Evolutionary conservation across 2,329 filamentous ascomycete species (phyloP).

Genomic region (Epicoccum sorghinum): DNA sequence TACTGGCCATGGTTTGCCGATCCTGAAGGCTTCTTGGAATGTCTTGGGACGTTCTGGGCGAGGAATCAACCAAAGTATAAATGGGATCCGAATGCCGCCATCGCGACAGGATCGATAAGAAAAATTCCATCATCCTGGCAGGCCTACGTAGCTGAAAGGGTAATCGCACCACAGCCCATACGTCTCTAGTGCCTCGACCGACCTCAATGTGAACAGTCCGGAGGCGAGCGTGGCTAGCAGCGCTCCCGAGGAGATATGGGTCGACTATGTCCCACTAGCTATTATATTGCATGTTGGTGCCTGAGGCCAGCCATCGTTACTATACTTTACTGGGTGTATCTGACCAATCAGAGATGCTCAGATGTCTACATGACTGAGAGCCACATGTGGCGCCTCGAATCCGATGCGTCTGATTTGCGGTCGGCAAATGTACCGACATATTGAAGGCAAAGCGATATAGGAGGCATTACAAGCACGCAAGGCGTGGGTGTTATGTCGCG

Average conservation of each 20-base stretch:
- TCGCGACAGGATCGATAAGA: neutral
- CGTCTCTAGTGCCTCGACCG: constrained; percentile 1
- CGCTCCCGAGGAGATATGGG: neutral
- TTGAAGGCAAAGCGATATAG: neutral
- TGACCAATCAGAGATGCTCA: neutral
- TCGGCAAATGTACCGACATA: constrained; percentile 2
- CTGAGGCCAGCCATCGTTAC: neutral
- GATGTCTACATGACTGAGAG: neutral
- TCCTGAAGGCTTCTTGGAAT: constrained; percentile 6
- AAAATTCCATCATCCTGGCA: constrained; percentile 5
- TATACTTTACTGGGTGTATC: neutral
- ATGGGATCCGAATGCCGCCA: constrained; percentile 7
- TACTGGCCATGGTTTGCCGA: constrained; percentile 7
- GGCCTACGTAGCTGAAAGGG: neutral
- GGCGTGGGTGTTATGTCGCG: constrained; percentile 18
- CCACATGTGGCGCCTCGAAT: neutral
- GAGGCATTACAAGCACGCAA: constrained; percentile 35
- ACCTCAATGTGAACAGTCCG: neutral
- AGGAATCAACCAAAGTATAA: constrained; percentile 8
- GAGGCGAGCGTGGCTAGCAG: neutral
- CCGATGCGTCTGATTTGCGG: constrained; percentile 1
- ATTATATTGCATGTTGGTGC: neutral
- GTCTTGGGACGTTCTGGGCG: constrained; percentile 13
- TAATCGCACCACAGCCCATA: neutral
- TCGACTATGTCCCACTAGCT: neutral